These are phyloP conservation scores for Thalassiosira ordinaria DNA, from an alignment of 352 stramenopile genomes.

Conservation along the genomic window DNA sequence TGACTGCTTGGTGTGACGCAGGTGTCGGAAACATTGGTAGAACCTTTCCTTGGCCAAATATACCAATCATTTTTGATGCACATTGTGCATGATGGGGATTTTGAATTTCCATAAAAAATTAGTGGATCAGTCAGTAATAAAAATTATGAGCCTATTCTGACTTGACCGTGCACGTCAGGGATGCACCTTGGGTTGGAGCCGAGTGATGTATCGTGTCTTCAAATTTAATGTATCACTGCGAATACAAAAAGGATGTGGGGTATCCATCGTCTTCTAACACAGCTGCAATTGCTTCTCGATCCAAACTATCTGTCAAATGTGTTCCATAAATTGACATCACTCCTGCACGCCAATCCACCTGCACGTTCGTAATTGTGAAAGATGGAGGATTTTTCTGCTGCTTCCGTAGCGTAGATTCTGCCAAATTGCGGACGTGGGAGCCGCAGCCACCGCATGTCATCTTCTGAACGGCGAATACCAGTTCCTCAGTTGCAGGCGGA, in stretches of 20 bases:
- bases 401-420: not conserved
- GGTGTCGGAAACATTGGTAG: no score
- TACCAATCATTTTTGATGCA: no score
- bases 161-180: no score
- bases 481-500: not conserved
- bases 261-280: constrained; percentile 16
- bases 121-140: no score
- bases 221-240: no score
- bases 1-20: no score
- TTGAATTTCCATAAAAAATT: no score
- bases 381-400: not conserved
- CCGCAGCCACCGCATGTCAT: constrained; percentile 26
- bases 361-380: constrained; percentile 16
- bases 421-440: constrained; percentile 16
- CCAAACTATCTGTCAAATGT: constrained; percentile 4
- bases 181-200: no score
- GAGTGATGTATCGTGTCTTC: no score
- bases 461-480: constrained; percentile 19
- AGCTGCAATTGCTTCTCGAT: not conserved
- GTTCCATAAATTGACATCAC: constrained; percentile 25
- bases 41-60: no score
- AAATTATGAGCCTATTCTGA: no score
- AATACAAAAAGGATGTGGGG: constrained; percentile 29
- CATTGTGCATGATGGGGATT: no score
- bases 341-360: constrained; percentile 13